Evolutionary conservation across 768 basidiomycete genomes (phyloP), one percentile per base, ranked within the genome.

Genomic region (Leucocoprinus birnbaumii): DNA sequence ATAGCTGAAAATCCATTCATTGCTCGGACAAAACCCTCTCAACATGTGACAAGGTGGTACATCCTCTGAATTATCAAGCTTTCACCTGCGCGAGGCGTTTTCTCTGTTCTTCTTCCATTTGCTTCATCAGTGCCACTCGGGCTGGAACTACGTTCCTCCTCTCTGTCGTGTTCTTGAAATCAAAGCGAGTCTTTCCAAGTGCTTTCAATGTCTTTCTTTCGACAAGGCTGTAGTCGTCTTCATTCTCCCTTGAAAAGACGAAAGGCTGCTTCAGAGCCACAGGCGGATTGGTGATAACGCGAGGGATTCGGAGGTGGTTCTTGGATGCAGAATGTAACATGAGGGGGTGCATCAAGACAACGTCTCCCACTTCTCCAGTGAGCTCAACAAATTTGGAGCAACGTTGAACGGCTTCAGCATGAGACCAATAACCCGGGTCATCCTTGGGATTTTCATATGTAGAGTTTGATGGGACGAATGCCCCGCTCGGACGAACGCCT

Each of bases 281-380:
- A 3, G 84, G 83, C 51, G 85, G 84, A 59, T 86, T 87, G 42
- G 84, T 84, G 63, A 86, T 86, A 51, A 87, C 71, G 57, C 84
- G 72, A 22, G 79, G 81, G 18, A 74, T 66, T 22, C 85, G 78
- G 38, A 78, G 68, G 59, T 79, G 70, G 63, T 86, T 86, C 65
- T 78, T 81, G 27, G 81, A 80, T 10, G 84, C 84, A 11, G 83
- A 80, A 61, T 85, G 85, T 59, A 84, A 64, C 82, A 86, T 86
- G 48, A 86, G 66, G 11, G 84, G 82, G 65, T 85, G 83, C 69
- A 85, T 69, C 38, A 85, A 71, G 18, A 84, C 77, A 13, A 85
- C 84, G 63, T 86, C 85, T n/a, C 84, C 85, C 41, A 78, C 64
- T 55, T 81, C 71, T 38, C 84, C 84, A 2, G 82, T 84, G 66